phyloP scores from a whole-genome alignment of 345 rosid species.

The Laguncularia racemosa region DNA sequence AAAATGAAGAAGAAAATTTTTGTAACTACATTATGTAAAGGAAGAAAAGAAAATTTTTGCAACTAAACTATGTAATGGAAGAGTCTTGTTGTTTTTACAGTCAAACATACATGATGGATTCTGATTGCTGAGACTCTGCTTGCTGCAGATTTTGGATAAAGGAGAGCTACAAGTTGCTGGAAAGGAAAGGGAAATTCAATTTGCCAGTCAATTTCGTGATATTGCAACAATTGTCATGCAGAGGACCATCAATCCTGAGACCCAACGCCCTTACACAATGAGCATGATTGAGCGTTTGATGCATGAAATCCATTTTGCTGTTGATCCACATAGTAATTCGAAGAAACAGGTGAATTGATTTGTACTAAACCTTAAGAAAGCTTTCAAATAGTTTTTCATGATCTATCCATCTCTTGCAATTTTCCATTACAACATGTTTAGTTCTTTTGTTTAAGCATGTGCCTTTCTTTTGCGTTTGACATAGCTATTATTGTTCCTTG shows the following conservation, averaged over 20 bases:
- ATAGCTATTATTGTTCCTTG: too few species aligned
- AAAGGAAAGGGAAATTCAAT: constrained; percentile 90
- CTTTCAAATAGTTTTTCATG: neutral
- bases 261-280: constrained; percentile 87
- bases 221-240: constrained; percentile 94
- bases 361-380: neutral
- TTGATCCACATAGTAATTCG: constrained; percentile 79
- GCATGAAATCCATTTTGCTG: constrained; percentile 94
- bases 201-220: constrained; percentile 89
- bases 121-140: neutral
- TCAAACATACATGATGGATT: too few species aligned
- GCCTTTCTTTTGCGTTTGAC: too few species aligned
- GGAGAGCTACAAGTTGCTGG: constrained; percentile 99
- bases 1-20: neutral
- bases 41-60: neutral
- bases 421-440: neutral
- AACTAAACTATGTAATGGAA: too few species aligned
- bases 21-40: neutral
- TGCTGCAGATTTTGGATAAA: constrained; percentile 68
- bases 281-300: constrained; percentile 88
- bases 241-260: constrained; percentile 91
- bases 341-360: constrained; percentile 69
- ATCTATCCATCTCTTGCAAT: neutral
- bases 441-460: too few species aligned
- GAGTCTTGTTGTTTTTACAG: too few species aligned